phyloP scores from a whole-genome alignment of 2,329 filamentous ascomycete species.

The Sodiomyces alkalinus region DNA sequence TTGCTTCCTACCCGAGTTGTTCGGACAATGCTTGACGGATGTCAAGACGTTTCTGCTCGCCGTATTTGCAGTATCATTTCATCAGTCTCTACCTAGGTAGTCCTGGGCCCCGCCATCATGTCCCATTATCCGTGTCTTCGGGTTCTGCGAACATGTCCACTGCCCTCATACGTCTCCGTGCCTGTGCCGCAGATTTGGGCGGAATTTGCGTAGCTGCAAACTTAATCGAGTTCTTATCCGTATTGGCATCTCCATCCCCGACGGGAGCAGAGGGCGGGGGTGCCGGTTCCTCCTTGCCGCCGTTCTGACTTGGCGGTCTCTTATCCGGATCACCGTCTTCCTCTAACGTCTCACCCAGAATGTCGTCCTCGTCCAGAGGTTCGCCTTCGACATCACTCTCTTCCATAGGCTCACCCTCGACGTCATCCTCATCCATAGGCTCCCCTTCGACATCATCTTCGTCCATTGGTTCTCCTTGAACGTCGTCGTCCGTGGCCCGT shows the following conservation, averaged over 20 bases:
- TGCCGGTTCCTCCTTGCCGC: conserved; percentile 2
- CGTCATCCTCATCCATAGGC: conserved; percentile 25
- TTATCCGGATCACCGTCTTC: too few species aligned
- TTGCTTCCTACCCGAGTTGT: too few species aligned
- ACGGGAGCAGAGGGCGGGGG: too few species aligned
- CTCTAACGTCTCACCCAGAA: conserved; percentile 30
- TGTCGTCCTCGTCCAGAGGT: conserved; percentile 29
- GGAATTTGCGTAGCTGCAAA: conserved; percentile 12
- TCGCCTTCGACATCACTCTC: conserved; percentile 24
- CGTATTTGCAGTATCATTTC: too few species aligned
- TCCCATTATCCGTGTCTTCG: conserved; percentile 31
- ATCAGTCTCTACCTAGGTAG: too few species aligned
- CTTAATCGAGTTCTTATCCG: too few species aligned
- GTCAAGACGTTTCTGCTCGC: too few species aligned
- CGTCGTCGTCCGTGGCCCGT: conserved; percentile 18
- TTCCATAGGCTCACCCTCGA: conserved; percentile 23
- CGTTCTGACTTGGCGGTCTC: conserved; percentile 16
- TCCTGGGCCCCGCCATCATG: conserved; percentile 7
- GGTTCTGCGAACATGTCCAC: conserved; percentile 82
- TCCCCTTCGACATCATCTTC: conserved; percentile 33
- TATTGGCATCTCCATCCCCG: too few species aligned
- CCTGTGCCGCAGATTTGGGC: conserved; percentile 13
- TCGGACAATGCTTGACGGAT: too few species aligned
- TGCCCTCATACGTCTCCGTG: conserved; percentile 53
- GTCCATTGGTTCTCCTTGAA: conserved; percentile 21